Evolutionary conservation across 257 asterid genomes (phyloP).

Genomic region (Solanum bulbocastanum): DNA sequence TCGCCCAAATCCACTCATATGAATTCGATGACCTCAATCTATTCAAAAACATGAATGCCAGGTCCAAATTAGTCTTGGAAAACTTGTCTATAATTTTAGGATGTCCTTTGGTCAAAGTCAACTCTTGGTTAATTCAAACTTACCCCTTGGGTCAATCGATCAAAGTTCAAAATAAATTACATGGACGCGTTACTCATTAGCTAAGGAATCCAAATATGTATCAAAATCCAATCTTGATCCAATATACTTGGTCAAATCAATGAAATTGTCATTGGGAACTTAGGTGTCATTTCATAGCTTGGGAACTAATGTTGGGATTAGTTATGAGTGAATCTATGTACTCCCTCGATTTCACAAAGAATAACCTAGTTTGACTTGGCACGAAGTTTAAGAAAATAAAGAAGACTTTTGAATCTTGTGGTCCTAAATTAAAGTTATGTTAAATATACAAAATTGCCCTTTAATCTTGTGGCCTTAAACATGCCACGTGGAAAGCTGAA

Average conservation of each 20-base stretch:
- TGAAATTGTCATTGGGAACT: not conserved
- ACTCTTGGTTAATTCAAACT: not conserved
- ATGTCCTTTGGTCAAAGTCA: not conserved
- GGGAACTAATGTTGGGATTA: no score
- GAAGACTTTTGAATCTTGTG: no score
- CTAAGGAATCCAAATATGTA: not conserved
- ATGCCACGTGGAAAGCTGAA: no score
- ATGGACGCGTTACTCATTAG: not conserved
- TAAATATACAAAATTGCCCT: no score
- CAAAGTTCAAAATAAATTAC: not conserved
- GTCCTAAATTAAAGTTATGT: no score
- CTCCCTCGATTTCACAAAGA: no score
- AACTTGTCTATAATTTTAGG: not conserved
- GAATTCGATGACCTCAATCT: not conserved
- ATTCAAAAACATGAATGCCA: not conserved
- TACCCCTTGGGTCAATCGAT: not conserved
- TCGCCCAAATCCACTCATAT: not conserved
- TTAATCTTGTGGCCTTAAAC: no score
- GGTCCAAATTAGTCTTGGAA: not conserved
- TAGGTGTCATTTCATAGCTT: no score
- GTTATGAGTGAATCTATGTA: no score
- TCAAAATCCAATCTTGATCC: not conserved
- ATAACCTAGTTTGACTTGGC: no score
- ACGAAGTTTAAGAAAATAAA: no score
- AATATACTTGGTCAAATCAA: not conserved